phyloP scores from a whole-genome alignment of 306 rosid species.

The Casuarina equisetifolia region DNA sequence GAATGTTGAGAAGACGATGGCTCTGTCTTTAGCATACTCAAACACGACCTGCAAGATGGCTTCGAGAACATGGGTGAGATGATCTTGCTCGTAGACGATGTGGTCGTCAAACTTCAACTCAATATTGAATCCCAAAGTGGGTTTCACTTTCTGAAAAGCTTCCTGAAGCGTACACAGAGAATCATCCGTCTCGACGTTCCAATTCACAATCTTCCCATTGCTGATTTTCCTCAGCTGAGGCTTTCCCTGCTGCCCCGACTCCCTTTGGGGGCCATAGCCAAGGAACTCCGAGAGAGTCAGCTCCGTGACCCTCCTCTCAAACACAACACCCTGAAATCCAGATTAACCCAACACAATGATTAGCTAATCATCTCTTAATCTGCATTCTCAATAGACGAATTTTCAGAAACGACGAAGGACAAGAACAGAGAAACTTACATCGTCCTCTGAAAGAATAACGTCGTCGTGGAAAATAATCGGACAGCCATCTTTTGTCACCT shows the following conservation, averaged over 20 bases:
- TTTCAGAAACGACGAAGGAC: not conserved
- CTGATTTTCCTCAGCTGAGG: constrained; percentile 43
- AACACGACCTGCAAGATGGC: constrained; percentile 42
- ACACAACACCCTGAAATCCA: constrained; percentile 40
- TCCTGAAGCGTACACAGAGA: constrained; percentile 50
- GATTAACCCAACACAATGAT: not conserved
- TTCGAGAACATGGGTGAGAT: constrained; percentile 35
- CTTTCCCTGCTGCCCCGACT: constrained; percentile 36
- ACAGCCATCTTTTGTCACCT: constrained; percentile 57
- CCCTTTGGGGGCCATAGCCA: constrained; percentile 50
- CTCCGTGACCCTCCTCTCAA: constrained; percentile 53
- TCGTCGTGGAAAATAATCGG: constrained; percentile 61
- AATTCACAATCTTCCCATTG: constrained; percentile 42
- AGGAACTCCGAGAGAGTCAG: constrained; percentile 47
- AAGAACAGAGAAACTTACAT: constrained; percentile 19
- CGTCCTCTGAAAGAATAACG: constrained; percentile 40
- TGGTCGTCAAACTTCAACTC: constrained; percentile 55
- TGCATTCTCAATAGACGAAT: not conserved
- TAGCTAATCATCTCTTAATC: not conserved
- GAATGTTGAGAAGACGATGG: constrained; percentile 53
- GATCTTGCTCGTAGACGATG: constrained; percentile 41
- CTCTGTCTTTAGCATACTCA: constrained; percentile 42
- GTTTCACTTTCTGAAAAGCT: constrained; percentile 44
- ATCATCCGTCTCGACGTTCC: constrained; percentile 56
- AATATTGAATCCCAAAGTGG: constrained; percentile 53